Evolutionary conservation across 2,329 filamentous ascomycete species (phyloP), one percentile per base, ranked within the genome.

Genomic region (Exserohilum rostratum): DNA sequence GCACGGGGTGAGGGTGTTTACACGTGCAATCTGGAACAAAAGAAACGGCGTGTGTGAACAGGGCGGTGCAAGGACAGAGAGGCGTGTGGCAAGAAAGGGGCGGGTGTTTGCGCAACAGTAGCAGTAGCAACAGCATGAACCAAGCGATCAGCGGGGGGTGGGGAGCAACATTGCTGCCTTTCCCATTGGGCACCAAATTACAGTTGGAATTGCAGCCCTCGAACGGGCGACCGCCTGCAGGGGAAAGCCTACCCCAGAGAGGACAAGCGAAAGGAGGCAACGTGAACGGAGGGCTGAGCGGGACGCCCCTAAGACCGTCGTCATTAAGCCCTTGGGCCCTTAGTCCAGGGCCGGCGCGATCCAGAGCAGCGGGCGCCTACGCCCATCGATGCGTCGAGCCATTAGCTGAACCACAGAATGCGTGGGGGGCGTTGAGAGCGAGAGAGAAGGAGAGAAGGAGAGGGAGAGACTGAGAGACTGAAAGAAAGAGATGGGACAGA

Each of bases 361-460:
- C 60, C 65, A 61, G 55, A 43, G 9, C 44, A 44, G 50, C 57
- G 65, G 61, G 49, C 38, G 50, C 50, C 25, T 43, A 43, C 37
- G 31, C 22, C 22, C 49, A 39, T 39, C 53, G 30, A 38, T 20
- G 15, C 35, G n/a, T 43, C 39, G 7, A 7, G 22, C 45, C 13
- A 66, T 60, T 67, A 53, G 64, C 42, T 48, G 54, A 20, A 15
- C n/a, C 13, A 2, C 6, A 15, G 27, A 11, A 11, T 40, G 38
- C 20, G n/a, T n/a, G 20, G 3, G 38, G 20, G 20, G 50, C 53
- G 46, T 13, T 40, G 60, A 4, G 22, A 25, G 22, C 22, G 22
- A 4, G 22, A 25, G 4, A 25, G 22, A 7, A 25, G 22, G 22
- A 25, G 22, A 25, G 22, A 25, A 7, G 7, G 22, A 7, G 7